Conservation (phyloP, 768 basidiomycete genomes). For the Albatrellus ellisii region DNA sequence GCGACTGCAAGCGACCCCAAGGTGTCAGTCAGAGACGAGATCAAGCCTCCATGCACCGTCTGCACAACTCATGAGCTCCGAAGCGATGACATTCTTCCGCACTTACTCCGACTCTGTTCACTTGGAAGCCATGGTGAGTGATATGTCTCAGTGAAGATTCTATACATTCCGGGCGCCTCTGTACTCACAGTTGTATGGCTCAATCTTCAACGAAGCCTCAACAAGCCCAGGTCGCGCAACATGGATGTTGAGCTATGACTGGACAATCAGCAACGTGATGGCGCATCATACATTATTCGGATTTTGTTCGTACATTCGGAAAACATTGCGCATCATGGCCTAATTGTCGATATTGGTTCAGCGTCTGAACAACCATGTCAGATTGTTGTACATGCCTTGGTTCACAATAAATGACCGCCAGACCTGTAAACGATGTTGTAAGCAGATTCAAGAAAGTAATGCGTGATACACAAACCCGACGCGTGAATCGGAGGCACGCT, state of each 20-base stretch:
- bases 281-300: background rate
- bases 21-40: conserved; percentile 74
- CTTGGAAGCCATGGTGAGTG: conserved; percentile 25
- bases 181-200: conserved; percentile 56
- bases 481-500: conserved; percentile 62
- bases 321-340: conserved; percentile 76
- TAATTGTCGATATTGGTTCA: conserved; percentile 17
- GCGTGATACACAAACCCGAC: conserved; percentile 35
- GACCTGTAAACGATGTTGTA: conserved; percentile 31
- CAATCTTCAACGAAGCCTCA: conserved; percentile 56
- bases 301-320: conserved; percentile 43
- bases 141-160: background rate
- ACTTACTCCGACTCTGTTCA: conserved; percentile 69
- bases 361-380: background rate
- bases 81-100: conserved; percentile 15
- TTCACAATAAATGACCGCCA: conserved; percentile 74
- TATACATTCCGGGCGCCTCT: background rate
- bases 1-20: conserved; percentile 78
- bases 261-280: background rate
- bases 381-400: conserved; percentile 33
- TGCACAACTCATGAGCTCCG: conserved; percentile 9
- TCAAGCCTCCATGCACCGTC: conserved; percentile 70
- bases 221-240: conserved; percentile 62
- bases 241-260: conserved; percentile 43
- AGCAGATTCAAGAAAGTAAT: no score